Conservation (phyloP, 805 yeast species). For the Candida pini region DNA sequence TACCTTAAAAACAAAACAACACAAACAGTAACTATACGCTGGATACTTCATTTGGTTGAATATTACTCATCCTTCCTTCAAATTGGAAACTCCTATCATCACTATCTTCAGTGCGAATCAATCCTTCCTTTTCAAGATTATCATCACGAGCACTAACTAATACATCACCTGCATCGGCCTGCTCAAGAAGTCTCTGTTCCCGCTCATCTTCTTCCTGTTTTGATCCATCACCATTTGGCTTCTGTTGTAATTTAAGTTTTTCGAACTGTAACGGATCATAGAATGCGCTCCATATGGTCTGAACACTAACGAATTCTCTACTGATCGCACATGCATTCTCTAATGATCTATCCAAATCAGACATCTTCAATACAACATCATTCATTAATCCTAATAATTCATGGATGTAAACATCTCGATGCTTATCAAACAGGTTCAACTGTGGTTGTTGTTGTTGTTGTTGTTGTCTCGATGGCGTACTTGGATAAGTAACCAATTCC, state of each 20-base stretch:
- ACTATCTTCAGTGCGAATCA: not conserved
- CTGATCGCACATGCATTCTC: slow-evolving; percentile 18
- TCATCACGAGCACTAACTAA: too few species aligned
- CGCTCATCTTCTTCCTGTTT: slow-evolving; percentile 2
- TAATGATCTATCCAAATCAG: slow-evolving; percentile 15
- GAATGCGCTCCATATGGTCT: slow-evolving; percentile 18
- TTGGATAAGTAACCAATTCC: too few species aligned
- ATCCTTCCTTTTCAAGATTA: not conserved
- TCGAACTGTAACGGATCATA: slow-evolving; percentile 16
- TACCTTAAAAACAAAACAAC: not conserved
- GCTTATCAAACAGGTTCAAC: slow-evolving; percentile 13
- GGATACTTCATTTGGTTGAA: too few species aligned
- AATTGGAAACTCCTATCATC: slow-evolving; percentile 17
- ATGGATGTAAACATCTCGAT: slow-evolving; percentile 14
- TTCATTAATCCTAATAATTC: slow-evolving; percentile 16
- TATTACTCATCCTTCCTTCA: slow-evolving; percentile 23
- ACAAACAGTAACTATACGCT: not conserved
- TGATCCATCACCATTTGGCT: not conserved
- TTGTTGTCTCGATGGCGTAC: slow-evolving; percentile 5
- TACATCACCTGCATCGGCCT: not conserved
- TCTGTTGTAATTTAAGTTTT: not conserved
- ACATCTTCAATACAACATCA: slow-evolving; percentile 13
- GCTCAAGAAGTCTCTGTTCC: not conserved
- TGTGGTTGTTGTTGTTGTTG: slow-evolving; percentile 6
- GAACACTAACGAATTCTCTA: slow-evolving; percentile 14